Conservation (phyloP, 305 asterid species). For the Fraxinus floribunda region DNA sequence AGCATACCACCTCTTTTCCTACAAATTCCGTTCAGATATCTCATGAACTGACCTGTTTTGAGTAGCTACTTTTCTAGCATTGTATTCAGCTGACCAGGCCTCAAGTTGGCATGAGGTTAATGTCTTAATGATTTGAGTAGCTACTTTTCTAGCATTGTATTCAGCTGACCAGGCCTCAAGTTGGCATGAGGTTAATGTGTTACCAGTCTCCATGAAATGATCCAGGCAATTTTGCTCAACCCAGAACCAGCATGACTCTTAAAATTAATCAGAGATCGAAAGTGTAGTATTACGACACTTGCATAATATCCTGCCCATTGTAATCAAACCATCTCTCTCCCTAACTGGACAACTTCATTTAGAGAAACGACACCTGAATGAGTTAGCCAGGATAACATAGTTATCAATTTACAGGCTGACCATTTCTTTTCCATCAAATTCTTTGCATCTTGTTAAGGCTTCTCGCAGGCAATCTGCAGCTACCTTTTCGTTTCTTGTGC, state of each 20-base stretch:
- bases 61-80: slow-evolving; percentile 51
- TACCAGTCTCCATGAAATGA: slow-evolving; percentile 79
- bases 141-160: slow-evolving; percentile 63
- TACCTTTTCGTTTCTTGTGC: slow-evolving; percentile 64
- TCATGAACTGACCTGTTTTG: slow-evolving; percentile 54
- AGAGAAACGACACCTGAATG: slow-evolving; percentile 61
- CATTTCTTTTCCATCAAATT: slow-evolving; percentile 64
- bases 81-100: slow-evolving; percentile 95
- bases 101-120: slow-evolving; percentile 82
- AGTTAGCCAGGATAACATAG: slow-evolving; percentile 79
- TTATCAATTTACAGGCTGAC: slow-evolving; percentile 60
- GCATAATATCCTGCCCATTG: slow-evolving; percentile 72
- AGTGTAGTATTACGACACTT: slow-evolving; percentile 60
- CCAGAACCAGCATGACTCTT: slow-evolving; percentile 69
- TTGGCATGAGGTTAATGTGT: slow-evolving; percentile 77
- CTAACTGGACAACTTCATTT: slow-evolving; percentile 67
- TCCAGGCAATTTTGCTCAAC: slow-evolving; percentile 55
- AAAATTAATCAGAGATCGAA: slow-evolving; percentile 56
- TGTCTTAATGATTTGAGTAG: slow-evolving; percentile 64
- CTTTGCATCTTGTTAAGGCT: slow-evolving; percentile 38
- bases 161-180: slow-evolving; percentile 97
- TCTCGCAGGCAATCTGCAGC: slow-evolving; percentile 44
- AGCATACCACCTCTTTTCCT: slow-evolving; percentile 23
- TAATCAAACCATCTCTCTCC: slow-evolving; percentile 68
- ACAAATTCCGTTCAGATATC: not conserved